Conservation (phyloP, 352 stramenopile species). For the Phytophthora tubulina region DNA sequence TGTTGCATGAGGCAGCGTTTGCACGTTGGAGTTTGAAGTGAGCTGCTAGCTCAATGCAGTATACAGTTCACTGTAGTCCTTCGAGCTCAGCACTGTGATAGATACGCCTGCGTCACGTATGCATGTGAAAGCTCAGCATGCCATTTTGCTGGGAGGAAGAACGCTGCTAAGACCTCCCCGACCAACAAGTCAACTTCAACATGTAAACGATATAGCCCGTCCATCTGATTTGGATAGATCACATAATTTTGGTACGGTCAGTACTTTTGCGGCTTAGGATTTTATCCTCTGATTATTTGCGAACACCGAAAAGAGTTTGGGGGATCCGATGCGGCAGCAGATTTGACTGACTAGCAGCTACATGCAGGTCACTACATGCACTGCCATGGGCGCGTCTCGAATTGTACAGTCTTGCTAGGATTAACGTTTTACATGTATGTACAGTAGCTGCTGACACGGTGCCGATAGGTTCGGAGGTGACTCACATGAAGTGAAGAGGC, state of each 20-base stretch:
- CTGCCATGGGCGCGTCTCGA: too few relatives aligned
- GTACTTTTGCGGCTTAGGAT: conserved; percentile 5
- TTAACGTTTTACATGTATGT: too few relatives aligned
- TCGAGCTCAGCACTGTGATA: too few relatives aligned
- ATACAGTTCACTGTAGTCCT: too few relatives aligned
- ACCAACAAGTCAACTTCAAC: conserved; percentile 15
- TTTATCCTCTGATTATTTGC: background rate
- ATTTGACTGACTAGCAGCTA: background rate
- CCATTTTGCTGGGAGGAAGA: too few relatives aligned
- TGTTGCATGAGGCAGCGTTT: too few relatives aligned
- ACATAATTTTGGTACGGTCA: background rate
- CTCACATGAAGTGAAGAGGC: background rate
- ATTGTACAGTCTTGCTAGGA: too few relatives aligned
- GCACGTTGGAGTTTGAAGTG: too few relatives aligned
- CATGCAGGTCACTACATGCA: background rate
- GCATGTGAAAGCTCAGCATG: too few relatives aligned
- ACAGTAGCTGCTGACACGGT: too few relatives aligned
- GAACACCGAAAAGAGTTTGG: conserved; percentile 5
- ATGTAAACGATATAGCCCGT: conserved; percentile 1
- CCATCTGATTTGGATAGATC: conserved; percentile 6
- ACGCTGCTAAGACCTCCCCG: background rate
- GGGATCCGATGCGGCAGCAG: background rate
- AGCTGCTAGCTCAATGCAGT: too few relatives aligned
- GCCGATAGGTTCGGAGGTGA: background rate
- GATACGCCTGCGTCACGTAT: too few relatives aligned